Evolutionary conservation across 345 rosid genomes (phyloP), one percentile per base, ranked within the genome.

Genomic region (Brassica cretica): DNA sequence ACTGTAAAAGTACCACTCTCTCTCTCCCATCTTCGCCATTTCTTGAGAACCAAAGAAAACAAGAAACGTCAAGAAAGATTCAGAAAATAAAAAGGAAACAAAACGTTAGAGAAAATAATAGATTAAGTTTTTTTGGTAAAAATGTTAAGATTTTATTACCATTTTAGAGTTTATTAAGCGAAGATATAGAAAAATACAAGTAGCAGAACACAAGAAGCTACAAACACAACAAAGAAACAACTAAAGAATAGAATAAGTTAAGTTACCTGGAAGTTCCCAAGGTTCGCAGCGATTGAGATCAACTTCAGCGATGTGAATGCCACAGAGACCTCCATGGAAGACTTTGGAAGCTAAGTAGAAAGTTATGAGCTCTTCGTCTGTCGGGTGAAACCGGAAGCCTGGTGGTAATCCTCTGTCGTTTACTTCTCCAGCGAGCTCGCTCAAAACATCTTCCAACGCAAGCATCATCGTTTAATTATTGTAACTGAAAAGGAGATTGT

Each of bases 221-320:
- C 49, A 46, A 12, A 12, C 53, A 12, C 53, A 46, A 37, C 44
- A 37, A 37, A 37, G 8, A 37, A 37, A 37, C 44, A 41, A 46
- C 53, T 11, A 46, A 46, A 46, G 53, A 46, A 46, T 46, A 5
- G 5, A n/a, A 12, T 49, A 49, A 16, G 56, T 49, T n/a, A 49
- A 51, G 56, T 51, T 51, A 51, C 99, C 97, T 5, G 99, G 99
- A 61, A 95, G 97, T 75, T 95, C 98, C 99, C 99, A 95, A 9
- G 98, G 99, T 60, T 95, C 99, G 39, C 97, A 95, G 32, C 93
- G 84, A 73, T 95, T 93, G 51, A 95, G 97, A 77, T 95, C 98
- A 81, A 95, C 86, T 81, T 95, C 99, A 10, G 91, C 86, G 5
- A 95, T 90, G 55, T 89, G 84, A 1, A 95, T 75, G 14, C 94